Percentiles rank a stretch among this genome's conserved stretches.
Evolutionary conservation across 768 basidiomycete genomes (phyloP).

Genomic region (Chalciporus pseudorubinellus): DNA sequence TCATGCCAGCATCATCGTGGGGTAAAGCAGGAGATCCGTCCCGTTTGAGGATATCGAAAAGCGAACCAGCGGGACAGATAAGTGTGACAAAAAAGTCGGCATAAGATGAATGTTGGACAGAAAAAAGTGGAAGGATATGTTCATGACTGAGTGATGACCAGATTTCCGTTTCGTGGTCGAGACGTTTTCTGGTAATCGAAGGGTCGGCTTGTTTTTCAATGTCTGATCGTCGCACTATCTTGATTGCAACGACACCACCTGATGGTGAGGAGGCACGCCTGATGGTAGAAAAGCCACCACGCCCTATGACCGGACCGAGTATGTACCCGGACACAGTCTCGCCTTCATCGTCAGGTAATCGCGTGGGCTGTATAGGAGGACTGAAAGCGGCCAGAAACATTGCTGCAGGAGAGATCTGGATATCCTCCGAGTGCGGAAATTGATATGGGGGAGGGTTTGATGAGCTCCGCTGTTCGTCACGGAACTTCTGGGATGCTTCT

Average conservation of each 20-base stretch:
- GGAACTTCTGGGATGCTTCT: slow-evolving; percentile 16
- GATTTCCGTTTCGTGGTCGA: slow-evolving; percentile 67
- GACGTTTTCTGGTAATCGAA: slow-evolving; percentile 46
- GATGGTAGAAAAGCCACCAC: slow-evolving; percentile 81
- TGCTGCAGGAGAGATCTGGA: slow-evolving; percentile 61
- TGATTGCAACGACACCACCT: slow-evolving; percentile 77
- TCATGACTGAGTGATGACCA: slow-evolving; percentile 82
- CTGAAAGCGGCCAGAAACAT: slow-evolving; percentile 70
- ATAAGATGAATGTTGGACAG: slow-evolving; percentile 51
- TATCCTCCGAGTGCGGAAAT: slow-evolving; percentile 13
- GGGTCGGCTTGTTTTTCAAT: slow-evolving; percentile 52
- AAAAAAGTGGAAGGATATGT: slow-evolving; percentile 83
- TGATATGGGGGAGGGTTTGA: not conserved
- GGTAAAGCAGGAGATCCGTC: slow-evolving; percentile 65
- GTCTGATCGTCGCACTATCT: slow-evolving; percentile 69
- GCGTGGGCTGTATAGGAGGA: slow-evolving; percentile 34
- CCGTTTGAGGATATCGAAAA: slow-evolving; percentile 78
- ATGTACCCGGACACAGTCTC: slow-evolving; percentile 67
- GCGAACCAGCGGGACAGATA: slow-evolving; percentile 79
- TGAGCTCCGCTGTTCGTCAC: slow-evolving; percentile 3
- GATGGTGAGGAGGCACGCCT: slow-evolving; percentile 60
- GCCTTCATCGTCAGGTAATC: slow-evolving; percentile 63
- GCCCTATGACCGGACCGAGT: slow-evolving; percentile 72
- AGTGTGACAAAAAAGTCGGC: slow-evolving; percentile 82
- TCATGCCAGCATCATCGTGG: slow-evolving; percentile 77